A percentile compares a stretch with the other conserved stretches of the same genome.
These are phyloP conservation scores for Escovopsis sp. DNA, from an alignment of 2,329 filamentous ascomycete genomes.

Conservation along the genomic window DNA sequence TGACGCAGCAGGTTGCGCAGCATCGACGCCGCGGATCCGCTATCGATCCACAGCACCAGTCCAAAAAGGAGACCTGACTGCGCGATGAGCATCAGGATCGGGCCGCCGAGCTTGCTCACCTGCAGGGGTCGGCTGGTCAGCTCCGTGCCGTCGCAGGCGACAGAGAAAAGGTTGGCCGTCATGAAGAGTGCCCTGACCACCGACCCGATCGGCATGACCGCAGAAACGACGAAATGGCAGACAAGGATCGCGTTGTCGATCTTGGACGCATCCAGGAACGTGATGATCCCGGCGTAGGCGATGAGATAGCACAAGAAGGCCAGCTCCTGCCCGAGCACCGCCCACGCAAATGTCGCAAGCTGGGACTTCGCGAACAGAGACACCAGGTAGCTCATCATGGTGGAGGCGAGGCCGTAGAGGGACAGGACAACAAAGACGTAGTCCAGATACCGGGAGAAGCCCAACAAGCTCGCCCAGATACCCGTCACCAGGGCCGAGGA, in stretches of 20 bases:
- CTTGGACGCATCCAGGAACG: conserved; percentile 53
- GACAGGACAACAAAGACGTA: conserved; percentile 72
- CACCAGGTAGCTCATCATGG: conserved; percentile 62
- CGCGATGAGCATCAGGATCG: conserved; percentile 66
- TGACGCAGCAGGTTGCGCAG: conserved; percentile 26
- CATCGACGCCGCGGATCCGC: conserved; percentile 47
- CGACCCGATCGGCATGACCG: conserved; percentile 63
- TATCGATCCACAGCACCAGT: conserved; percentile 66
- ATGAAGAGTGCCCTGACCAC: conserved; percentile 61
- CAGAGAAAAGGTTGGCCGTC: conserved; percentile 68
- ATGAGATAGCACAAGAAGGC: conserved; percentile 59
- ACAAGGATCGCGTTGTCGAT: conserved; percentile 53
- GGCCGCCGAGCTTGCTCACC: conserved; percentile 64
- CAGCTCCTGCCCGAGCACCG: conserved; percentile 60
- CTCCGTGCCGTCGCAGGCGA: conserved; percentile 52
- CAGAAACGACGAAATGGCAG: conserved; percentile 60
- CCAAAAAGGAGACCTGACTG: conserved; percentile 59
- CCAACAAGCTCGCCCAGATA: conserved; percentile 50
- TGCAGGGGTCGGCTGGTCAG: conserved; percentile 53
- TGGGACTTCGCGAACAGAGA: conserved; percentile 69
- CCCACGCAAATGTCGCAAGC: conserved; percentile 70
- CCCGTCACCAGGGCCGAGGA: conserved; percentile 50
- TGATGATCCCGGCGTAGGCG: conserved; percentile 55
- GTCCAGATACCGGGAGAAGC: conserved; percentile 61
- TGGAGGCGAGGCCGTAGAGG: conserved; percentile 67